Percentiles rank a stretch among this genome's conserved stretches.
Evolutionary conservation across 2,329 filamentous ascomycete genomes (phyloP).

Genomic region (Xylariaceae sp.): DNA sequence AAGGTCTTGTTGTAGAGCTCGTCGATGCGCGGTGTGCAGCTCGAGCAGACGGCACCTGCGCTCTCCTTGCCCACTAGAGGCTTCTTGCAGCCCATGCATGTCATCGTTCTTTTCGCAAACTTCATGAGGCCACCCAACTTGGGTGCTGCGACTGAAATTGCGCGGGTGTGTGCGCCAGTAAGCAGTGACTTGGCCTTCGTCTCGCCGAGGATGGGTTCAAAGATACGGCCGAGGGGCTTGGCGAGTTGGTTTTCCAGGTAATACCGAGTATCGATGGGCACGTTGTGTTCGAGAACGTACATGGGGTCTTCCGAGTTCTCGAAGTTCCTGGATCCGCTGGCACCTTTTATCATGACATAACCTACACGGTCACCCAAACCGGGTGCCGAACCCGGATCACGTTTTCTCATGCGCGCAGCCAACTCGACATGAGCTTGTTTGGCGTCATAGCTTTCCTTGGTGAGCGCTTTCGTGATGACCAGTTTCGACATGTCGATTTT

Average conservation of each 20-base stretch:
- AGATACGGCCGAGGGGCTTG: slow-evolving; percentile 90
- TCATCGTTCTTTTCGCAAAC: slow-evolving; percentile 95
- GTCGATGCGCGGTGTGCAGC: slow-evolving; percentile 78
- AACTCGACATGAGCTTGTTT: slow-evolving; percentile 97
- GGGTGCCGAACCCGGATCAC: slow-evolving; percentile 89
- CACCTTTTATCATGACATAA: slow-evolving; percentile 94
- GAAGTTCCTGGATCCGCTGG: slow-evolving; percentile 86
- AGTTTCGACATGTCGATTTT: slow-evolving; percentile 99
- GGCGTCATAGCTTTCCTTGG: slow-evolving; percentile 81
- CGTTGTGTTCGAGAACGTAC: slow-evolving; percentile 93
- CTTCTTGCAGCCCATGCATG: slow-evolving; percentile 99
- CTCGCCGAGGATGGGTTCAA: slow-evolving; percentile 94
- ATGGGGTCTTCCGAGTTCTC: slow-evolving; percentile 97
- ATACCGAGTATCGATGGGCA: slow-evolving; percentile 97
- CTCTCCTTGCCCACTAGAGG: slow-evolving; percentile 74
- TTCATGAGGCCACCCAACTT: slow-evolving; percentile 94
- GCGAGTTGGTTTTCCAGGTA: slow-evolving; percentile 98
- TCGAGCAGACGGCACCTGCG: slow-evolving; percentile 78
- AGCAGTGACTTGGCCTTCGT: slow-evolving; percentile 82
- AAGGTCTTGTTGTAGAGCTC: slow-evolving; percentile 93
- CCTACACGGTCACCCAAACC: slow-evolving; percentile 91
- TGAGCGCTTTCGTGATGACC: slow-evolving; percentile 94
- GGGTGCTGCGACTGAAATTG: slow-evolving; percentile 86
- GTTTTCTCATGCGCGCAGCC: slow-evolving; percentile 93
- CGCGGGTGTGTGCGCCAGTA: slow-evolving; percentile 89